phyloP scores from a whole-genome alignment of 176 grass and related monocot species.

The Rhynchospora tenuis region DNA sequence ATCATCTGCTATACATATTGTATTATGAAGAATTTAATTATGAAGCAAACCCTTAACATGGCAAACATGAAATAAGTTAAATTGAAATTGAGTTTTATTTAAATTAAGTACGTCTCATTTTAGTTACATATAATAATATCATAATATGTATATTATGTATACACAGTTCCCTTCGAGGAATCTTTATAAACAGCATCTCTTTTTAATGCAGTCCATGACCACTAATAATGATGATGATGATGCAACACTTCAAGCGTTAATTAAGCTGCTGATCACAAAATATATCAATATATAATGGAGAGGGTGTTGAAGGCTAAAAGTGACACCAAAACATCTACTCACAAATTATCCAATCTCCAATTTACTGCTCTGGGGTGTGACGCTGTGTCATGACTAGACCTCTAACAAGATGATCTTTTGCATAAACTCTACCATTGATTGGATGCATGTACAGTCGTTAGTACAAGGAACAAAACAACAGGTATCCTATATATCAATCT shows the following conservation, averaged over 20 bases:
- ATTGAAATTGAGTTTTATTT: no score
- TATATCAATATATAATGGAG: background rate
- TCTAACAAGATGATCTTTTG: conserved; percentile 9
- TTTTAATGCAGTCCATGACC: no score
- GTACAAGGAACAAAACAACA: conserved; percentile 17
- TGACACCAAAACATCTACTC: background rate
- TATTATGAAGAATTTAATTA: no score
- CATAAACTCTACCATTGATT: conserved; percentile 15
- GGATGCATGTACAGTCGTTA: background rate
- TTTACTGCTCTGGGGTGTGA: background rate
- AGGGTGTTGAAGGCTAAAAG: background rate
- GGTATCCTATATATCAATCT: background rate
- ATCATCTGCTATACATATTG: no score
- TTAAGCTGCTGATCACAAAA: background rate
- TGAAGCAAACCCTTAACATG: no score
- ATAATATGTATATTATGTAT: no score
- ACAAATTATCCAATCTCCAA: no score
- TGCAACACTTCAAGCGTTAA: background rate
- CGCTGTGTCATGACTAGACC: background rate
- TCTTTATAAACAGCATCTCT: no score
- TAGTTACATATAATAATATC: no score
- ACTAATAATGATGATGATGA: background rate
- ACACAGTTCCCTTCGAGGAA: no score
- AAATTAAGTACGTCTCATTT: no score
- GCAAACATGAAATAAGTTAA: no score